phyloP scores from a whole-genome alignment of 768 basidiomycete species.

The Clitopilus hobsonii region DNA sequence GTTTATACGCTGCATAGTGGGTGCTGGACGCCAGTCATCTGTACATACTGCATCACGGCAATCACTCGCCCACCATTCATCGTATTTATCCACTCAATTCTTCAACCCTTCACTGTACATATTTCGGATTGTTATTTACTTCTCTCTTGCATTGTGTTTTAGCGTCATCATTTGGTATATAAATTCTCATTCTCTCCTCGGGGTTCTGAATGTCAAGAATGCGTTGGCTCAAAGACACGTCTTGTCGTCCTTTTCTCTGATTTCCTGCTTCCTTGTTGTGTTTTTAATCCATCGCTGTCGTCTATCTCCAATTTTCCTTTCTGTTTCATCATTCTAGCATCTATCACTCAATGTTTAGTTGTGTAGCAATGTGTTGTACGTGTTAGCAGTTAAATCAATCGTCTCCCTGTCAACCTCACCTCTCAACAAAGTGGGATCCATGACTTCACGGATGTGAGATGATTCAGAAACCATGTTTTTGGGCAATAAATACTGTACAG shows the following conservation, averaged over 20 bases:
- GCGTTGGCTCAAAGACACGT: background rate
- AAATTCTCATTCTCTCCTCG: background rate
- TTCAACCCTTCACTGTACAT: background rate
- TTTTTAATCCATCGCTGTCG: slow-evolving; percentile 6
- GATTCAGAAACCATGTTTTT: too few species aligned
- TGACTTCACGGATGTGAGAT: too few species aligned
- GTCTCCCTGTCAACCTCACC: slow-evolving; percentile 15
- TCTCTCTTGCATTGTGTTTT: slow-evolving; percentile 1
- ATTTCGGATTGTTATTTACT: slow-evolving; percentile 1
- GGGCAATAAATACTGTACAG: slow-evolving; percentile 1
- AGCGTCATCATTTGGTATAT: slow-evolving; percentile 1
- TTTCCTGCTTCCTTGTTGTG: background rate
- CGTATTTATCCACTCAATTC: background rate
- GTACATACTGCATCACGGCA: background rate
- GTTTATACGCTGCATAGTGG: slow-evolving; percentile 5
- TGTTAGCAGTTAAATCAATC: slow-evolving; percentile 29
- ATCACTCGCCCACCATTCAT: background rate
- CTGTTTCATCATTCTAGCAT: slow-evolving; percentile 21
- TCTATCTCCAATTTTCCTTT: slow-evolving; percentile 5
- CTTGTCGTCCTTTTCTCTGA: slow-evolving; percentile 1
- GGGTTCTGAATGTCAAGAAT: background rate
- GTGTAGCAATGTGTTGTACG: slow-evolving; percentile 24
- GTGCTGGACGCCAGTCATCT: background rate
- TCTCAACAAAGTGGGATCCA: background rate
- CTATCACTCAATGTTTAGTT: slow-evolving; percentile 21